Conservation (phyloP, 768 basidiomycete genomes). For the Floccularia luteovirens region DNA sequence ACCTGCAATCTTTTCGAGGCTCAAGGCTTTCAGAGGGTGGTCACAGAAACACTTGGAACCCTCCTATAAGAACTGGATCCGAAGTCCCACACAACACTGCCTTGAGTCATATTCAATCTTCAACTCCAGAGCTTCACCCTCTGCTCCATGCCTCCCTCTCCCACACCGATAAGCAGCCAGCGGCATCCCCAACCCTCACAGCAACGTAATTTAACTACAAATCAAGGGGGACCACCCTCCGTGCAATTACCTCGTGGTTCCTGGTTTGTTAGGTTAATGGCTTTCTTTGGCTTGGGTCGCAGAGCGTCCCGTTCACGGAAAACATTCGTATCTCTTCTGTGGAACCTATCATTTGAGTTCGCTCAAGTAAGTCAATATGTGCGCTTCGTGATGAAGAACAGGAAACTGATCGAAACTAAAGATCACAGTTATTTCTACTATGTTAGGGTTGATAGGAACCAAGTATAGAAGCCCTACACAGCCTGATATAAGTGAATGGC, state of each 20-base stretch:
- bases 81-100: too few relatives aligned
- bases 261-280: constrained; percentile 15
- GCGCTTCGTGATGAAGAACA: constrained; percentile 2
- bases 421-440: constrained; percentile 42
- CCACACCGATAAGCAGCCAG: too few relatives aligned
- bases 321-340: constrained; percentile 43
- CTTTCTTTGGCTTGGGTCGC: constrained; percentile 46
- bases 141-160: too few relatives aligned
- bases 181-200: too few relatives aligned
- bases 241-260: constrained; percentile 10
- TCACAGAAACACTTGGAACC: too few relatives aligned
- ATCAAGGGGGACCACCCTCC: constrained; percentile 2
- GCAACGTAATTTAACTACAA: too few relatives aligned
- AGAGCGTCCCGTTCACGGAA: constrained; percentile 43
- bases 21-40: too few relatives aligned
- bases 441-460: constrained; percentile 40
- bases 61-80: too few relatives aligned
- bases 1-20: constrained; percentile 2
- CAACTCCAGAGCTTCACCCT: too few relatives aligned
- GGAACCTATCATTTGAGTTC: constrained; percentile 41
- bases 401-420: constrained; percentile 12
- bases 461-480: constrained; percentile 36
- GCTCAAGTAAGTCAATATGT: constrained; percentile 31
- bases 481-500: constrained; percentile 42
- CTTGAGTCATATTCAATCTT: too few relatives aligned